A percentile compares a stretch with the other conserved stretches of the same genome.
phyloP scores from a whole-genome alignment of 495 filamentous ascomycete species.

The Aspergillus haitiensis region DNA sequence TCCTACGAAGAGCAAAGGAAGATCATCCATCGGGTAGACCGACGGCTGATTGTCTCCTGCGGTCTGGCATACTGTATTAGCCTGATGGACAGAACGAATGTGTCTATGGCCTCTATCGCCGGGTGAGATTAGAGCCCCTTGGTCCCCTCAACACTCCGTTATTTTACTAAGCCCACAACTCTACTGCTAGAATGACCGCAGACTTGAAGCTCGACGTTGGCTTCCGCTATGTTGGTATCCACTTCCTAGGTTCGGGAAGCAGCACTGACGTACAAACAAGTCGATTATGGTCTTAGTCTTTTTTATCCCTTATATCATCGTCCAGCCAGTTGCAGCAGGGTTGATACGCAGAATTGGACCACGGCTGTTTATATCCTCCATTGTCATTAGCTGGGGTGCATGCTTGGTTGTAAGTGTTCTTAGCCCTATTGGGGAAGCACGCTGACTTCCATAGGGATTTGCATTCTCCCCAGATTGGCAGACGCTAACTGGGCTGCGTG shows the following conservation, averaged over 20 bases:
- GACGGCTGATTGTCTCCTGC: conserved; percentile 60
- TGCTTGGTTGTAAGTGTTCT: conserved; percentile 39
- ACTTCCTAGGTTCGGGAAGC: not conserved
- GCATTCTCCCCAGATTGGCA: conserved; percentile 42
- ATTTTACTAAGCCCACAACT: too few relatives aligned
- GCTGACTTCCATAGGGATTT: conserved; percentile 44
- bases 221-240: conserved; percentile 13
- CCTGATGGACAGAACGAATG: conserved; percentile 69
- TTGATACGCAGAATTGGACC: conserved; percentile 62
- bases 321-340: conserved; percentile 60
- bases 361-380: conserved; percentile 51
- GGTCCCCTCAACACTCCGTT: too few relatives aligned
- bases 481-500: conserved; percentile 51
- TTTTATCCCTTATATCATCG: conserved; percentile 64
- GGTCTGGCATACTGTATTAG: conserved; percentile 66
- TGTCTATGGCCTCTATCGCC: conserved; percentile 61
- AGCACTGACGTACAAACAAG: conserved; percentile 26
- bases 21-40: conserved; percentile 62
- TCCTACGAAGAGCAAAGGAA: conserved; percentile 35
- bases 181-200: conserved; percentile 8
- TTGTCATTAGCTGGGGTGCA: conserved; percentile 53
- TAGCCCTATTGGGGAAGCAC: too few relatives aligned
- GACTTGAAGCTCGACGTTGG: conserved; percentile 13
- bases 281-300: conserved; percentile 62
- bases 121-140: conserved; percentile 47